Evolutionary conservation across 192 early-diverging fungal species (phyloP).

Genomic region (Diversispora epigaea): DNA sequence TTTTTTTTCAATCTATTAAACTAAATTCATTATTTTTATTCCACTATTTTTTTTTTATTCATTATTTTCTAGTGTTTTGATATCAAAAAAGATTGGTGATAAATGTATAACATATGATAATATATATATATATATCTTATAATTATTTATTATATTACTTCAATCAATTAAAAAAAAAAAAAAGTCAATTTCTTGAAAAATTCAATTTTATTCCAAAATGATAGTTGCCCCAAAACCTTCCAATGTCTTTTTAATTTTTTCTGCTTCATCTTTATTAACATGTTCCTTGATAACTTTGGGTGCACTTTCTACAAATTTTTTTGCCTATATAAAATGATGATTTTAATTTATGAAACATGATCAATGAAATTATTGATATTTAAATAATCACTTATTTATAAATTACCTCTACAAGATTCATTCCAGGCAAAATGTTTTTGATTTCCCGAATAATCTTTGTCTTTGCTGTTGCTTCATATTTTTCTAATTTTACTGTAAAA

Average conservation of each 20-base stretch:
- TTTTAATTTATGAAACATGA: background rate
- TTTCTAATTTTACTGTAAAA: conserved; percentile 95
- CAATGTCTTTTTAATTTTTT: conserved; percentile 94
- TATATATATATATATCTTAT: no score
- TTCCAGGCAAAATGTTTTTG: conserved; percentile 88
- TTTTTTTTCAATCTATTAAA: background rate
- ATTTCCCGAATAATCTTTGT: conserved; percentile 99
- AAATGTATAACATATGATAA: no score
- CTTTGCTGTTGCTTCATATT: conserved; percentile 91
- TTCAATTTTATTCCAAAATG: conserved; percentile 93
- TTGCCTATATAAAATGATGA: conserved; percentile 65
- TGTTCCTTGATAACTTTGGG: conserved; percentile 95
- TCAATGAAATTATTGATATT: background rate
- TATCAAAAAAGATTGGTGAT: conserved; percentile 89
- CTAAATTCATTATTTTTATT: background rate
- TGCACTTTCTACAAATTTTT: conserved; percentile 98
- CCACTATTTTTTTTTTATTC: no score
- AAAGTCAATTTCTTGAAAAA: no score
- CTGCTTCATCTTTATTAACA: conserved; percentile 91
- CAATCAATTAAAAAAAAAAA: no score
- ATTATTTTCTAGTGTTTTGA: conserved; percentile 57
- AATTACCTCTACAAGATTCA: conserved; percentile 89
- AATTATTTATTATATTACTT: no score
- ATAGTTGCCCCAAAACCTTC: conserved; percentile 93
- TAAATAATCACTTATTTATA: background rate